These are phyloP conservation scores for Phoma herbarum DNA, from an alignment of 2,329 filamentous ascomycete genomes.

Conservation along the genomic window DNA sequence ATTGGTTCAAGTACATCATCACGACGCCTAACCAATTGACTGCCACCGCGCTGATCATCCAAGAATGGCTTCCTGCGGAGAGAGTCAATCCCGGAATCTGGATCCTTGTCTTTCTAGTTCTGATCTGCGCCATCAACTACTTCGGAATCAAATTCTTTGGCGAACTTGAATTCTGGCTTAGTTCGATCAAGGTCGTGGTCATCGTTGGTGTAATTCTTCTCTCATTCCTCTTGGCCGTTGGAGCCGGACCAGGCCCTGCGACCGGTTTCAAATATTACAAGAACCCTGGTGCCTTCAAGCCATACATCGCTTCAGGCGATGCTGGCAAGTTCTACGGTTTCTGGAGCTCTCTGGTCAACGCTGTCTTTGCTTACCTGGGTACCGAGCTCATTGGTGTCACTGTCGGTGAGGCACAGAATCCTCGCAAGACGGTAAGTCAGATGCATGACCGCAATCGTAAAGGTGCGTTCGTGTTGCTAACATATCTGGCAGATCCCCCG, in stretches of 20 bases:
- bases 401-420: constrained; percentile 81
- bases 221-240: constrained; percentile 55
- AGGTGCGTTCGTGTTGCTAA: not conserved
- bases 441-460: no score
- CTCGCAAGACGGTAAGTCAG: constrained; percentile 59
- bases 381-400: constrained; percentile 80
- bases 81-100: constrained; percentile 79
- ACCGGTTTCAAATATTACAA: constrained; percentile 59
- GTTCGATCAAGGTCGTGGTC: constrained; percentile 56
- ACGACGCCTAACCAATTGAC: constrained; percentile 86
- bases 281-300: constrained; percentile 56
- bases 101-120: constrained; percentile 67
- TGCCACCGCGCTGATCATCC: constrained; percentile 79
- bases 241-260: constrained; percentile 52
- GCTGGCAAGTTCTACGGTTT: constrained; percentile 57
- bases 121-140: constrained; percentile 57
- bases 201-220: constrained; percentile 58
- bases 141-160: constrained; percentile 67
- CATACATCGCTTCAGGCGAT: constrained; percentile 47
- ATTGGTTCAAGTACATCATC: constrained; percentile 80
- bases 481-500: constrained; percentile 66
- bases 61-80: constrained; percentile 75
- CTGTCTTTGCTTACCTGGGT: constrained; percentile 79
- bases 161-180: constrained; percentile 61
- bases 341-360: constrained; percentile 77